Conservation (phyloP, 805 yeast species). For the Yarrowia phangngaensis region DNA sequence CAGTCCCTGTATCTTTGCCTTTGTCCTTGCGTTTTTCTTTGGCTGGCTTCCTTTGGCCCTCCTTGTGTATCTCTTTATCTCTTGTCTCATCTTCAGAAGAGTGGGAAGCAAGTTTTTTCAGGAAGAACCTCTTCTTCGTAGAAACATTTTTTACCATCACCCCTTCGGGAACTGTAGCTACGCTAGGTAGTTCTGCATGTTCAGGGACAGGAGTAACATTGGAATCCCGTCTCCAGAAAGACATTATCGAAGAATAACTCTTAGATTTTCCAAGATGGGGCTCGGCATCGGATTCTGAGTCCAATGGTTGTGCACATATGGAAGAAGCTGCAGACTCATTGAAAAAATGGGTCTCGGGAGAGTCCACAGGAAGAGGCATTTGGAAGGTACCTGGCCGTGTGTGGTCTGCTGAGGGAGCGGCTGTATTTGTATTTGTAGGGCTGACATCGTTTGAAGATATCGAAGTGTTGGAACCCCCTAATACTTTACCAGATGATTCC, state of each 20-base stretch:
- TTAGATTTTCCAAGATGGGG: constrained; percentile 13
- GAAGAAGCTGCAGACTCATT: constrained; percentile 3
- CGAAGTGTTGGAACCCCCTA: no score
- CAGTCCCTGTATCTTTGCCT: constrained; percentile 4
- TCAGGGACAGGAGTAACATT: constrained; percentile 6
- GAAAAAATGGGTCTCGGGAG: constrained; percentile 9
- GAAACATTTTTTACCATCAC: no score
- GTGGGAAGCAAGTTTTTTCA: constrained; percentile 18
- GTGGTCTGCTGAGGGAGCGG: neutral
- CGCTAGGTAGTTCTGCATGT: neutral
- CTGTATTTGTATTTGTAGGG: constrained; percentile 10
- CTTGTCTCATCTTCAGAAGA: constrained; percentile 10
- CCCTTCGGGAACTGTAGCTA: no score
- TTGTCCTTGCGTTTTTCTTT: constrained; percentile 11
- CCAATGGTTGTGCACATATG: constrained; percentile 5
- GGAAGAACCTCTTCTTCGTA: constrained; percentile 14
- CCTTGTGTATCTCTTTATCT: constrained; percentile 2
- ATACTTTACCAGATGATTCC: neutral
- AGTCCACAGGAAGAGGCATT: constrained; percentile 14
- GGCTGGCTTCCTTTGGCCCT: constrained; percentile 11
- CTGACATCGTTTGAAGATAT: neutral
- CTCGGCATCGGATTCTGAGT: constrained; percentile 18
- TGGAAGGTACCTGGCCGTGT: constrained; percentile 2
- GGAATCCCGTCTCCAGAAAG: constrained; percentile 9
- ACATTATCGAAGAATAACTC: constrained; percentile 24